These are phyloP conservation scores for Saccharum officinarum DNA, from an alignment of 176 grass and related monocot species.

Conservation along the genomic window DNA sequence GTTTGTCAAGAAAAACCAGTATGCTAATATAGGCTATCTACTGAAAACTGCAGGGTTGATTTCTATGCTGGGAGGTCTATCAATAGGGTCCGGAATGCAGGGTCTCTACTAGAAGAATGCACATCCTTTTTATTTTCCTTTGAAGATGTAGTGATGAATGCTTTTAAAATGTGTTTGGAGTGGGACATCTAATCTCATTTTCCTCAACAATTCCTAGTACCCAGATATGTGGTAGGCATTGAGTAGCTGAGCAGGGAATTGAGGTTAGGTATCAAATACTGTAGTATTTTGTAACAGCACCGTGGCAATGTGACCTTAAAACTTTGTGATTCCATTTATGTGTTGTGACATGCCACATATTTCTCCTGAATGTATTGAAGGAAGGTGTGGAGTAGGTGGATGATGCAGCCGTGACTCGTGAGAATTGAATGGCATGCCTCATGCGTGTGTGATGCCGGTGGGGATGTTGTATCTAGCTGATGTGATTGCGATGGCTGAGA, in stretches of 20 bases:
- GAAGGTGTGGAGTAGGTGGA: slow-evolving; percentile 2
- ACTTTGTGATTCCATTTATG: neutral
- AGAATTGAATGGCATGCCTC: slow-evolving; percentile 2
- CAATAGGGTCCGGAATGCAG: neutral
- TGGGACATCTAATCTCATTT: neutral
- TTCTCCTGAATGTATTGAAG: too few relatives aligned
- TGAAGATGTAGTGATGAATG: too few relatives aligned
- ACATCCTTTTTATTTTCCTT: too few relatives aligned
- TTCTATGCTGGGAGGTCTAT: neutral
- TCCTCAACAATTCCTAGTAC: neutral
- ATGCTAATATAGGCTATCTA: neutral
- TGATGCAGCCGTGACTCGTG: neutral
- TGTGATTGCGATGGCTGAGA: too few relatives aligned
- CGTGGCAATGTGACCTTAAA: neutral
- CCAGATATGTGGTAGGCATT: neutral
- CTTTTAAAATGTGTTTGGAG: neutral
- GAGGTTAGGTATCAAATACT: too few relatives aligned
- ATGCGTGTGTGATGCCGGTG: neutral
- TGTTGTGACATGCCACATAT: neutral
- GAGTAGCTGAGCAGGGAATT: neutral
- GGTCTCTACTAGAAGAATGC: neutral
- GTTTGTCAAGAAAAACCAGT: neutral
- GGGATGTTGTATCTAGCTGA: neutral
- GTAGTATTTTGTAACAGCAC: too few relatives aligned
- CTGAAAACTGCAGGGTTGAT: neutral